These are phyloP conservation scores for Lyophyllum decastes DNA, from an alignment of 768 basidiomycete genomes.

Conservation along the genomic window DNA sequence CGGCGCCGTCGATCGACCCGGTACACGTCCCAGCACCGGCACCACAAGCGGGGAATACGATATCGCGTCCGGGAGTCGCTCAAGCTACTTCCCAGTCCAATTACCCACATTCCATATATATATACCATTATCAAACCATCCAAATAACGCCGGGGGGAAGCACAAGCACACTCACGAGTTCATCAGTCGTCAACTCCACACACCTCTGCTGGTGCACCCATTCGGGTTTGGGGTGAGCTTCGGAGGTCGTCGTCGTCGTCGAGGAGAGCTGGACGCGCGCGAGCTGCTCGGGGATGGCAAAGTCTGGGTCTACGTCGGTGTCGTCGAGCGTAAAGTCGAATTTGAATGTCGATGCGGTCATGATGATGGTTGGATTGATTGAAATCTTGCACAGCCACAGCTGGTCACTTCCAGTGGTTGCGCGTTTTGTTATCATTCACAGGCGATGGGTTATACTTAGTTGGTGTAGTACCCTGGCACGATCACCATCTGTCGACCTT, in stretches of 20 bases:
- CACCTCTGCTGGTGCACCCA: conserved; percentile 20
- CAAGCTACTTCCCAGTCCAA: no score
- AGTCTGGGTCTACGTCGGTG: conserved; percentile 26
- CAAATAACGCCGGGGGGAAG: no score
- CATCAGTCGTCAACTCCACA: conserved; percentile 31
- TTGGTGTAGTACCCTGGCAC: no score
- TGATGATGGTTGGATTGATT: neutral
- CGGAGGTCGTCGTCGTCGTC: no score
- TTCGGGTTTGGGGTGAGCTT: neutral
- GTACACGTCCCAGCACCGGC: conserved; percentile 29
- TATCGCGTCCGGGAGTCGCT: conserved; percentile 67
- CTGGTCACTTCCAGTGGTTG: no score
- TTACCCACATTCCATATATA: no score
- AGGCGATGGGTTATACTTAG: no score
- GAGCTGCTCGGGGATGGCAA: conserved; percentile 5
- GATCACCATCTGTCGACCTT: no score
- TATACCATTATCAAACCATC: no score
- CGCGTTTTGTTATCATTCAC: no score
- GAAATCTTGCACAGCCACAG: conserved; percentile 15
- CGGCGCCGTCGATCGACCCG: conserved; percentile 23
- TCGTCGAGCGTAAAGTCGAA: conserved; percentile 69
- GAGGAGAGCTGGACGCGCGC: neutral
- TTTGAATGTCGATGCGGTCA: conserved; percentile 36
- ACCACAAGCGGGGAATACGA: conserved; percentile 77
- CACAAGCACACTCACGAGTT: conserved; percentile 26